Evolutionary conservation across 1,284 basidiomycete species (phyloP).

Genomic region (Chondrostereum purpureum): DNA sequence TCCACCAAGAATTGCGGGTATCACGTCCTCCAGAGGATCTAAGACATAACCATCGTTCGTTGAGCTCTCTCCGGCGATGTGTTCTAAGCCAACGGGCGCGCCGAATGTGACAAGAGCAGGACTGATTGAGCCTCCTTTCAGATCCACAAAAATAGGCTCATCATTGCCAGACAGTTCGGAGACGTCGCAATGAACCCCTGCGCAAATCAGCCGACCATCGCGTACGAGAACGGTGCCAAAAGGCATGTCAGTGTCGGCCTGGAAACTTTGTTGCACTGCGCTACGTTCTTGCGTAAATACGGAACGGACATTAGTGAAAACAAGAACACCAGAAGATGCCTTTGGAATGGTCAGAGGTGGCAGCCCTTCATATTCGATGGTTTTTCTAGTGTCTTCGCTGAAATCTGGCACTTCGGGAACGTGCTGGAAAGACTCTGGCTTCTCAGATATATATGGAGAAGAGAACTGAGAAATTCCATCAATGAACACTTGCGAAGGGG

Average conservation of each 20-base stretch:
- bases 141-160: constrained; percentile 25
- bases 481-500: constrained; percentile 65
- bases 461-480: constrained; percentile 60
- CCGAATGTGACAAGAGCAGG: constrained; percentile 58
- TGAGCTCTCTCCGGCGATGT: constrained; percentile 53
- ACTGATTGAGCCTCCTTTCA: constrained; percentile 33
- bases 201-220: neutral
- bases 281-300: constrained; percentile 22
- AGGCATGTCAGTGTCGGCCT: neutral
- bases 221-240: constrained; percentile 5
- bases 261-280: constrained; percentile 15
- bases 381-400: constrained; percentile 47
- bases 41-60: constrained; percentile 60
- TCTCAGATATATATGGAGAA: constrained; percentile 33
- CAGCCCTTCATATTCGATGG: constrained; percentile 55
- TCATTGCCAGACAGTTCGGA: neutral
- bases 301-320: constrained; percentile 44
- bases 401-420: constrained; percentile 57
- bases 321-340: constrained; percentile 15
- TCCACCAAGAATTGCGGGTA: constrained; percentile 46
- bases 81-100: constrained; percentile 50
- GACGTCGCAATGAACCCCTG: neutral
- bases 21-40: constrained; percentile 39
- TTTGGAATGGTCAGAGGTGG: constrained; percentile 46
- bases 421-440: constrained; percentile 42